Evolutionary conservation across 2,329 filamentous ascomycete species (phyloP), one percentile per base, ranked within the genome.

Genomic region (Fusarium globosum): DNA sequence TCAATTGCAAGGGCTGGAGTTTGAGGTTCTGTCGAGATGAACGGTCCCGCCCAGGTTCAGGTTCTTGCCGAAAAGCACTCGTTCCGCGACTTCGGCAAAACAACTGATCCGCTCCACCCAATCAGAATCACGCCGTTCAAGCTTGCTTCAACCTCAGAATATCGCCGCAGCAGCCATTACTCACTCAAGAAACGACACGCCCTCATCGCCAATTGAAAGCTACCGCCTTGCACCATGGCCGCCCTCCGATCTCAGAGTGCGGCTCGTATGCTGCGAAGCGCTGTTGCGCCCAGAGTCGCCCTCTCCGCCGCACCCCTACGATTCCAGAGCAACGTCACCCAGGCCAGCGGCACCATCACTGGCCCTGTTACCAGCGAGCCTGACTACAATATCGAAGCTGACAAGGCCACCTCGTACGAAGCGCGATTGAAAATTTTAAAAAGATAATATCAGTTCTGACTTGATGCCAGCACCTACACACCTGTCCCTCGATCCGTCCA

Each of bases 401-500:
- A 98, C 84, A 95, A 95, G 84, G 93, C 93, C 72, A 97, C 94
- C 74, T 98, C 95, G 95, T 98, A 89, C 77, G 83, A 66, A 23
- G 21, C 26, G 30, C 56, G 52, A 71, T 49, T 63, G 30, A 53
- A 68, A 42, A 39, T n/a, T 52, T n/a, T 52, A 13, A 26, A 14
- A 68, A 45, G 13, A 41, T 26, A 48, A 61, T 36, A 26, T 15
- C 66, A 52, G 48, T 72, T 71, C 77, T 78, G 70, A 78, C 73
- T 42, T 21, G 46, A 39, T 46, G 33, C 52, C 80, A 98, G 96
- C 69, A 91, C 91, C 80, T 99, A 94, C 84, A 97, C 96, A 4
- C 96, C 96, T 26, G 91, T 98, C 28, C 96, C 96, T 66, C 95
- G 93, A 86, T 89, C 91, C 74, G 89, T 98, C 69, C 94, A 97